Evolutionary conservation across 116 monocot genomes (phyloP).

Genomic region (Trichopus zeylanicus): DNA sequence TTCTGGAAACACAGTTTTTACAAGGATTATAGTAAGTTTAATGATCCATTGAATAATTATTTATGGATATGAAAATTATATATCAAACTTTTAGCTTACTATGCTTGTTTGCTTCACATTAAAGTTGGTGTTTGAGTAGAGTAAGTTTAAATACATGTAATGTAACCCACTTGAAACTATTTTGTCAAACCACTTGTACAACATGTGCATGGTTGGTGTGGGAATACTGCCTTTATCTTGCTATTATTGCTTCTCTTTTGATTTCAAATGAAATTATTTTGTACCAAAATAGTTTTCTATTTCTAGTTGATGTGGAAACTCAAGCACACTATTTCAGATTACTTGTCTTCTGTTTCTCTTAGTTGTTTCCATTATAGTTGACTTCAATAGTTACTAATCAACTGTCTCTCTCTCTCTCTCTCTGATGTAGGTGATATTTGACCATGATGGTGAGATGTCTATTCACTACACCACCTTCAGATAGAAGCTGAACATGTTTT

Average conservation of each 20-base stretch:
- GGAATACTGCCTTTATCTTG: too few relatives aligned
- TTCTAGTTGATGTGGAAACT: neutral
- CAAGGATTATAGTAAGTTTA: neutral
- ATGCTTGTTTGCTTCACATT: too few relatives aligned
- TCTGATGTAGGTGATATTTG: constrained; percentile 91
- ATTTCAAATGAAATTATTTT: too few relatives aligned
- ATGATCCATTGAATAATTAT: neutral
- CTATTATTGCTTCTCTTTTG: too few relatives aligned
- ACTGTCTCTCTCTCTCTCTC: constrained; percentile 14
- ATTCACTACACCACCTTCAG: too few relatives aligned
- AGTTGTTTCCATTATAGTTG: neutral
- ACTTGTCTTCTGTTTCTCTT: neutral
- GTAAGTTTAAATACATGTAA: too few relatives aligned
- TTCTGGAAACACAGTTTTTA: neutral
- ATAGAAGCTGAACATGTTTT: too few relatives aligned
- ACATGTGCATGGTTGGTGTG: too few relatives aligned
- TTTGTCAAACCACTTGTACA: neutral
- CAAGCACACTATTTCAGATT: neutral
- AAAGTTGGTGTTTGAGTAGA: too few relatives aligned
- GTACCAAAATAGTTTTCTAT: too few relatives aligned
- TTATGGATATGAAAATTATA: too few relatives aligned
- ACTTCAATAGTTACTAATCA: constrained; percentile 7
- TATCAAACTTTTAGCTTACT: too few relatives aligned
- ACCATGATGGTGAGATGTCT: constrained; percentile 93
- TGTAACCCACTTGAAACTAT: neutral